phyloP scores from a whole-genome alignment of 129 eudicot genomes.

The Flaveria sonorensis region DNA sequence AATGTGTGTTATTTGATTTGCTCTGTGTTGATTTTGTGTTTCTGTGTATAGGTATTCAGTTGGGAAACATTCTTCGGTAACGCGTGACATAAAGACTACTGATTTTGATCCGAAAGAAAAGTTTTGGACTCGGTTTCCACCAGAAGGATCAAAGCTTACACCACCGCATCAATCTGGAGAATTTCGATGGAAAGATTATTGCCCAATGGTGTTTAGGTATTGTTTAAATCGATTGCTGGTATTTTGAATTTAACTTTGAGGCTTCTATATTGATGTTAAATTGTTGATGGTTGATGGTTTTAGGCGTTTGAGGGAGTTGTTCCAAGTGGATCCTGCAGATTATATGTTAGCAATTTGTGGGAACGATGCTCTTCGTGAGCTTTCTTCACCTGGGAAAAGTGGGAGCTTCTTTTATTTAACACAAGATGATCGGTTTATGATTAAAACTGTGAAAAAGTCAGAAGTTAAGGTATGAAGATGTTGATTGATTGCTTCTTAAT shows the following conservation, averaged over 20 bases:
- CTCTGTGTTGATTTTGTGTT: background rate
- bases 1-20: background rate
- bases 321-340: slow-evolving; percentile 96
- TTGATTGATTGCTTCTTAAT: background rate
- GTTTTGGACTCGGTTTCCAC: slow-evolving; percentile 94
- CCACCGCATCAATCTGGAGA: slow-evolving; percentile 93
- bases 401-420: slow-evolving; percentile 95
- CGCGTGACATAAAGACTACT: slow-evolving; percentile 56
- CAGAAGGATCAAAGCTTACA: slow-evolving; percentile 87
- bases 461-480: slow-evolving; percentile 84
- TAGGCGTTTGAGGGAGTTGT: slow-evolving; percentile 88
- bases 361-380: slow-evolving; percentile 92
- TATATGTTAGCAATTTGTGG: slow-evolving; percentile 97
- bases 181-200: slow-evolving; percentile 96
- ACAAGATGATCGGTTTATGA: slow-evolving; percentile 96
- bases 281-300: background rate
- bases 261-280: background rate
- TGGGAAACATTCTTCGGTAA: slow-evolving; percentile 73
- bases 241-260: background rate
- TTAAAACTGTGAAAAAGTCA: slow-evolving; percentile 92
- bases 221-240: background rate
- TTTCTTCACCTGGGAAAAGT: slow-evolving; percentile 97
- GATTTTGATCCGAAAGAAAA: slow-evolving; percentile 97
- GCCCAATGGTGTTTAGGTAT: slow-evolving; percentile 96
- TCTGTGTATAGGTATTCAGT: slow-evolving; percentile 56